Conservation (phyloP, 768 basidiomycete species). For the Termitomyces sp. region DNA sequence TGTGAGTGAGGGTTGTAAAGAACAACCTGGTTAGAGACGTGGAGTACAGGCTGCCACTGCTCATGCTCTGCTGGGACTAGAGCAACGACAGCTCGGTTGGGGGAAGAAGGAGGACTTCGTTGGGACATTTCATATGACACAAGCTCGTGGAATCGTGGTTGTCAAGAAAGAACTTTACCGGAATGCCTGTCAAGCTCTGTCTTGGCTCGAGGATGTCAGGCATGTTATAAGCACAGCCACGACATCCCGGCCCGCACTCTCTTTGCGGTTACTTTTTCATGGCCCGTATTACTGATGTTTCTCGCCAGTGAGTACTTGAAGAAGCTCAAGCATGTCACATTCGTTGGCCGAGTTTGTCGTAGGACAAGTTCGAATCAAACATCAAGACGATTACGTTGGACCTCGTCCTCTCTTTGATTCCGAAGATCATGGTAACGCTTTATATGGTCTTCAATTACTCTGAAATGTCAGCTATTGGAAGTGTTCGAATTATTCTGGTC, state of each 20-base stretch:
- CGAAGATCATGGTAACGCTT: neutral
- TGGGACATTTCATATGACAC: conserved; percentile 5
- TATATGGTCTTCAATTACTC: neutral
- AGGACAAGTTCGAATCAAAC: neutral
- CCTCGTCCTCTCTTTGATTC: neutral
- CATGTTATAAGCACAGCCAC: neutral
- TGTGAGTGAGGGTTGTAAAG: conserved; percentile 84
- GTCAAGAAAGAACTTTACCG: neutral
- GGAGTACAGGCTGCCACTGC: conserved; percentile 73
- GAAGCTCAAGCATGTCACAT: neutral
- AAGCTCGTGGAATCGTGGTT: neutral
- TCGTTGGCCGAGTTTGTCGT: too few relatives aligned
- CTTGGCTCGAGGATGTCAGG: neutral
- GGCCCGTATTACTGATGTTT: too few relatives aligned
- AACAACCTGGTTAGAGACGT: conserved; percentile 81
- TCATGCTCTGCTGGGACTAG: conserved; percentile 22
- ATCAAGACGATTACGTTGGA: neutral
- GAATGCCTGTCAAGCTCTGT: neutral
- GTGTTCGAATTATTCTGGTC: too few relatives aligned
- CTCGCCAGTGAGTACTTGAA: neutral
- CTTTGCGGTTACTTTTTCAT: too few relatives aligned
- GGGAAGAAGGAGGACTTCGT: conserved; percentile 12
- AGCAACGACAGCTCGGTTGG: conserved; percentile 12
- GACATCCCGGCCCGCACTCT: neutral
- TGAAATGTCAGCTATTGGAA: too few relatives aligned